Conservation (phyloP, 1,284 basidiomycete species). For the Dichomitus squalens region DNA sequence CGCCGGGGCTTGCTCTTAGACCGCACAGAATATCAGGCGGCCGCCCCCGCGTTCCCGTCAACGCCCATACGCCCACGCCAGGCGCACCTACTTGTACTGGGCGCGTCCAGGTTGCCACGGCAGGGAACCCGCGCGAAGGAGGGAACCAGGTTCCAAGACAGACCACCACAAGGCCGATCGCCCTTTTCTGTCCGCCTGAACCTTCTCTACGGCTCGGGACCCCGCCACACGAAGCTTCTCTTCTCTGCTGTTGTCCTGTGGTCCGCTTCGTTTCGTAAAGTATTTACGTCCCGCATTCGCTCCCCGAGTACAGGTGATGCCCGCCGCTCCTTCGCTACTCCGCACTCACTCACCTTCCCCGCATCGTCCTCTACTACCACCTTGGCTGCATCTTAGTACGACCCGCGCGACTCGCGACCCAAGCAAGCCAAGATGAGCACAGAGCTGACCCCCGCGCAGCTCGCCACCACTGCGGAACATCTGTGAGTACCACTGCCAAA, state of each 20-base stretch:
- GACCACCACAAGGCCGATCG: slow-evolving; percentile 12
- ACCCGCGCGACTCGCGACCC: slow-evolving; percentile 3
- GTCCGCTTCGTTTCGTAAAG: background rate
- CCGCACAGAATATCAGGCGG: slow-evolving; percentile 6
- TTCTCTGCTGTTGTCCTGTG: slow-evolving; percentile 4
- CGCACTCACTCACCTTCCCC: background rate
- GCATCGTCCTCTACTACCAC: background rate
- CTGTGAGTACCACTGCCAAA: slow-evolving; percentile 20
- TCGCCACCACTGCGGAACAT: slow-evolving; percentile 24
- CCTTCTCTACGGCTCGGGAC: background rate
- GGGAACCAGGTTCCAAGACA: background rate
- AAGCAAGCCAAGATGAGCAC: slow-evolving; percentile 18
- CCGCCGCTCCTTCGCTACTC: slow-evolving; percentile 3
- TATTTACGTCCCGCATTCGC: slow-evolving; percentile 6
- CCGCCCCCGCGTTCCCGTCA: slow-evolving; percentile 14
- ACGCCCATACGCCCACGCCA: slow-evolving; percentile 9
- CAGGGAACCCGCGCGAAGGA: slow-evolving; percentile 9
- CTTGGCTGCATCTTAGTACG: slow-evolving; percentile 7
- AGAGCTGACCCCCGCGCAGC: slow-evolving; percentile 15
- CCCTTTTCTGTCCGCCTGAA: slow-evolving; percentile 4
- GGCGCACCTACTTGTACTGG: background rate
- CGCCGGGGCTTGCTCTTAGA: background rate
- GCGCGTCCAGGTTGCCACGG: slow-evolving; percentile 17
- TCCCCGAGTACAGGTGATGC: slow-evolving; percentile 3
- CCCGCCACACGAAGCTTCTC: slow-evolving; percentile 8